Percentiles rank a stretch among this genome's conserved stretches.
Evolutionary conservation across 2,329 filamentous ascomycete species (phyloP).

Genomic region (Sarocladiaceae sp.): DNA sequence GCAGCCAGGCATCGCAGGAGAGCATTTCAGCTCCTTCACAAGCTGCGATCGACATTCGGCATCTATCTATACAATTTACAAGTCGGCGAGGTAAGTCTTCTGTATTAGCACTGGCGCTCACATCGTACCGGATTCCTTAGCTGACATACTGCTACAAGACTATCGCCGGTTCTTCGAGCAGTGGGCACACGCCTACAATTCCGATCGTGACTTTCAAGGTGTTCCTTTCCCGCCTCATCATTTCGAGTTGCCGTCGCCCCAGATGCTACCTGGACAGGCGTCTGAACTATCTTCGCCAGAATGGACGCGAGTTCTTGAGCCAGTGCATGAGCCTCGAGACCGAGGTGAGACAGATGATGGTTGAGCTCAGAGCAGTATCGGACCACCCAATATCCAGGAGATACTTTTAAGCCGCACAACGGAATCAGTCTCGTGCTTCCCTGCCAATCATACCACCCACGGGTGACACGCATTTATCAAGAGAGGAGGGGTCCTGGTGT

Average conservation of each 20-base stretch:
- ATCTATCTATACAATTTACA: constrained; percentile 47
- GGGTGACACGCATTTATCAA: neutral
- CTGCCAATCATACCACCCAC: constrained; percentile 6
- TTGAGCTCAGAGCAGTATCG: no score
- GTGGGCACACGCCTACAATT: constrained; percentile 41
- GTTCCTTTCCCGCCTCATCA: constrained; percentile 41
- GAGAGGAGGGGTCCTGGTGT: constrained; percentile 7
- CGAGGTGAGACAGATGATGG: constrained; percentile 7
- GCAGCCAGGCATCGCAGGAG: constrained; percentile 1
- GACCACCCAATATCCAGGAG: no score
- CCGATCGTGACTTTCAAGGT: constrained; percentile 41
- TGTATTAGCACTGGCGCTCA: constrained; percentile 9
- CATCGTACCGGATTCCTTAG: neutral
- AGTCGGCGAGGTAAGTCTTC: constrained; percentile 37
- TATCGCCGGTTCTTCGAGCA: constrained; percentile 42
- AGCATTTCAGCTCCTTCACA: constrained; percentile 12
- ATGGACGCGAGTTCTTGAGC: constrained; percentile 20
- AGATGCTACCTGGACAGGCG: constrained; percentile 32
- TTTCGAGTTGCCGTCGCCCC: constrained; percentile 43
- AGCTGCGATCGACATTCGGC: constrained; percentile 36
- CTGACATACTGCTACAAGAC: constrained; percentile 22
- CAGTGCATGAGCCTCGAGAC: constrained; percentile 24
- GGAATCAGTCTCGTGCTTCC: no score
- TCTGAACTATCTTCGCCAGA: constrained; percentile 20
- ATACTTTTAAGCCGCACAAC: no score